Percentiles rank a stretch among this genome's conserved stretches.
Conservation (phyloP, 2,329 filamentous ascomycete genomes). For the Neonectria neomacrospora region DNA sequence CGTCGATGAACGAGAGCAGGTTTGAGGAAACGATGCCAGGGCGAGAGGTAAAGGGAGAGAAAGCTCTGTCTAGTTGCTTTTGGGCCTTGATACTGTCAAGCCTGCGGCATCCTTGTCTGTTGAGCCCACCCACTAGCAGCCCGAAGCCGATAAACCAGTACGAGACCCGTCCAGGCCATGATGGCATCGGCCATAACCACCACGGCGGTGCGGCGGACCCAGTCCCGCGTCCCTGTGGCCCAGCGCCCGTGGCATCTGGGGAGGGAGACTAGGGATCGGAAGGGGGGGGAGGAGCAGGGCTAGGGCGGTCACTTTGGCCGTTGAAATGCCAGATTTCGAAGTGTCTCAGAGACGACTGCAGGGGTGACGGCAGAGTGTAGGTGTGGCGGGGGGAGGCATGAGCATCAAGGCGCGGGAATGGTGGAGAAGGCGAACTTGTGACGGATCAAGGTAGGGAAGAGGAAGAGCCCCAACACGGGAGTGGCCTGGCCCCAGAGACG, state of each 20-base stretch:
- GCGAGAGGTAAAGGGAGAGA: slow-evolving; percentile 32
- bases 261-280: slow-evolving; percentile 29
- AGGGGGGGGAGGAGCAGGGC: slow-evolving; percentile 2
- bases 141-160: slow-evolving; percentile 32
- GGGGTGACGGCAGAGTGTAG: slow-evolving; percentile 43
- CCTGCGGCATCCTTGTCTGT: slow-evolving; percentile 39
- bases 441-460: slow-evolving; percentile 26
- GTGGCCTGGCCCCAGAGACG: slow-evolving; percentile 23
- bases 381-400: slow-evolving; percentile 33
- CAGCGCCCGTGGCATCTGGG: slow-evolving; percentile 32
- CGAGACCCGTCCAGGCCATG: slow-evolving; percentile 31
- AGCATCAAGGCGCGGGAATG: slow-evolving; percentile 40
- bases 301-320: slow-evolving; percentile 37
- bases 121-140: slow-evolving; percentile 41
- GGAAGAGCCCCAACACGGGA: slow-evolving; percentile 22
- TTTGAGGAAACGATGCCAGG: slow-evolving; percentile 29
- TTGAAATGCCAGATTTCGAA: slow-evolving; percentile 46
- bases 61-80: slow-evolving; percentile 41
- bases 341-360: slow-evolving; percentile 44
- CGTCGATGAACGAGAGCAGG: slow-evolving; percentile 29
- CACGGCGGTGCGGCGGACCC: slow-evolving; percentile 21
- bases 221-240: slow-evolving; percentile 25
- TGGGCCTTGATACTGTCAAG: slow-evolving; percentile 41
- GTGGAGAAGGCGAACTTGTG: slow-evolving; percentile 40
- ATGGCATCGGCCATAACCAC: slow-evolving; percentile 31